phyloP scores from a whole-genome alignment of 345 rosid genomes.

The Excoecaria agallocha region DNA sequence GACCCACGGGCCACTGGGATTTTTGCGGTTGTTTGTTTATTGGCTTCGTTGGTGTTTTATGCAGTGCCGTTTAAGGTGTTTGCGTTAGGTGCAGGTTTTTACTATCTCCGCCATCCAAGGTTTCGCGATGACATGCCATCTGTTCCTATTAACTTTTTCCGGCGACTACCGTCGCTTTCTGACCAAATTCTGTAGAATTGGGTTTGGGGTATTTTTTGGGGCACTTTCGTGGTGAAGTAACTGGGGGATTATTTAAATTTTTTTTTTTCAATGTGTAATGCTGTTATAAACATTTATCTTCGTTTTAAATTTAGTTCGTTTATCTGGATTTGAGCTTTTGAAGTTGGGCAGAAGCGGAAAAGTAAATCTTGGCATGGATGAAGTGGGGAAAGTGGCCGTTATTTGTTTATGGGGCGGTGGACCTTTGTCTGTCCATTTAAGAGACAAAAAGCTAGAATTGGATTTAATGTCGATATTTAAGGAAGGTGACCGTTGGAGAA shows the following conservation, averaged over 20 bases:
- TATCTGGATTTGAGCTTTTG: conserved; percentile 9
- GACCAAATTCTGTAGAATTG: conserved; percentile 60
- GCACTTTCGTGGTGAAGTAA: too few species aligned
- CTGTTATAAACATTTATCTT: conserved; percentile 3
- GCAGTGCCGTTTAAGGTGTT: conserved; percentile 66
- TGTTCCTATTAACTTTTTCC: conserved; percentile 60
- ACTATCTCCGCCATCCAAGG: conserved; percentile 80
- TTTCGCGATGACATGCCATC: conserved; percentile 89
- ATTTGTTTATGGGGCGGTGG: conserved; percentile 15
- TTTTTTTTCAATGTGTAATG: background rate
- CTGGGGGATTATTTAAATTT: too few species aligned
- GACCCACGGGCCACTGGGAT: conserved; percentile 87
- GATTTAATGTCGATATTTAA: background rate
- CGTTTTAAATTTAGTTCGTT: background rate
- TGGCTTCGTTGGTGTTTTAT: conserved; percentile 64
- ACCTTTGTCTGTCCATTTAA: background rate
- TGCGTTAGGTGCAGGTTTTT: conserved; percentile 59
- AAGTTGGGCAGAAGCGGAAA: background rate
- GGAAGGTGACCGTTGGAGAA: conserved; percentile 17
- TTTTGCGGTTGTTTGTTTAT: conserved; percentile 61
- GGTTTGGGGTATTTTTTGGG: too few species aligned
- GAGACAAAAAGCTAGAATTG: background rate
- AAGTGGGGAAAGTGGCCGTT: conserved; percentile 18
- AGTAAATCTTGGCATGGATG: background rate
- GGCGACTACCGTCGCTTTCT: conserved; percentile 81